These are phyloP conservation scores for Leccinum variicolor DNA, from an alignment of 768 basidiomycete genomes.

Conservation along the genomic window DNA sequence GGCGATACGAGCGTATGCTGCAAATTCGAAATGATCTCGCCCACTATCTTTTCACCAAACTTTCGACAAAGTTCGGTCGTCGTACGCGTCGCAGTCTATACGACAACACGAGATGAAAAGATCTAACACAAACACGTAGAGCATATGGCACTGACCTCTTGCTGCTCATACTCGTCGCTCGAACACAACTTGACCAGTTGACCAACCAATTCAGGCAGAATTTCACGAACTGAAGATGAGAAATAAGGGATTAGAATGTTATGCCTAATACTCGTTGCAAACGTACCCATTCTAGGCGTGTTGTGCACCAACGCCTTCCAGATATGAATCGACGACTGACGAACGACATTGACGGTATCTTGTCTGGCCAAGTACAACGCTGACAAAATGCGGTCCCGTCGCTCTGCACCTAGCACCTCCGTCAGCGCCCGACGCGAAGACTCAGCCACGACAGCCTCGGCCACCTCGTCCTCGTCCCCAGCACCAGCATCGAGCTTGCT, in stretches of 20 bases:
- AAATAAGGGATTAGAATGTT: constrained; percentile 4
- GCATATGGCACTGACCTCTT: constrained; percentile 57
- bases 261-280: neutral
- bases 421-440: constrained; percentile 80
- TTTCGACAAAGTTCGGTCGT: constrained; percentile 89
- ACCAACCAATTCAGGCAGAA: constrained; percentile 78
- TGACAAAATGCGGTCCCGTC: constrained; percentile 87
- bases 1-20: constrained; percentile 60
- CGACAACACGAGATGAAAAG: neutral
- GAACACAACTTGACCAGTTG: constrained; percentile 80
- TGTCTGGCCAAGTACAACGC: constrained; percentile 92
- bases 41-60: constrained; percentile 88
- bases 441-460: constrained; percentile 67
- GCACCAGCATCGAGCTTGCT: constrained; percentile 76
- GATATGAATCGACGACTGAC: constrained; percentile 89
- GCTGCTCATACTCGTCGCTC: constrained; percentile 77
- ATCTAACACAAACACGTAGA: neutral
- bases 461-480: constrained; percentile 69
- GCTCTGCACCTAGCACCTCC: constrained; percentile 84
- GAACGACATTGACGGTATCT: constrained; percentile 84
- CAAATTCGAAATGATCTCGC: constrained; percentile 78
- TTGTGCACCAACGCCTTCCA: constrained; percentile 99
- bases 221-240: constrained; percentile 66
- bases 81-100: constrained; percentile 78
- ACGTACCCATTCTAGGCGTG: constrained; percentile 81